phyloP scores from a whole-genome alignment of 441 rosid genomes.

The Breynia disticha region DNA sequence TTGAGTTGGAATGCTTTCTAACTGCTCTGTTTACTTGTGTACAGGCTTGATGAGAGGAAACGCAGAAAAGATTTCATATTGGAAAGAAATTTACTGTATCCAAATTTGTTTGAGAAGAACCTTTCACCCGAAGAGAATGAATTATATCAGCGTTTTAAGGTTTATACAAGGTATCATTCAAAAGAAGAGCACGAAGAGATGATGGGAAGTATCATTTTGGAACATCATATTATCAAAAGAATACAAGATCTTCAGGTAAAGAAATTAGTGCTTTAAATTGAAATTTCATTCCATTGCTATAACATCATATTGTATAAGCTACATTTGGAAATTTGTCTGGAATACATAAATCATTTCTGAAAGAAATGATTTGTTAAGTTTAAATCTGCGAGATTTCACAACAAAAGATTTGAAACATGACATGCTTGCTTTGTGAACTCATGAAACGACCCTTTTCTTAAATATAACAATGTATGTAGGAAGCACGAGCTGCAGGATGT shows the following conservation, averaged over 20 bases:
- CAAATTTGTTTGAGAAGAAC: slow-evolving; percentile 58
- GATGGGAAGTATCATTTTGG: slow-evolving; percentile 56
- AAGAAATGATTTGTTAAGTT: neutral
- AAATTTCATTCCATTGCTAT: neutral
- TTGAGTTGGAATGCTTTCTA: neutral
- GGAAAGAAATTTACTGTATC: slow-evolving; percentile 73
- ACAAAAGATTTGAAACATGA: neutral
- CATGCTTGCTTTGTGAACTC: neutral
- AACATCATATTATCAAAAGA: slow-evolving; percentile 57
- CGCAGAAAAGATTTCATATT: slow-evolving; percentile 76
- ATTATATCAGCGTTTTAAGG: slow-evolving; percentile 58
- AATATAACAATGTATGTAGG: slow-evolving; percentile 32
- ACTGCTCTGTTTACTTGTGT: slow-evolving; percentile 16
- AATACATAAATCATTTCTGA: neutral
- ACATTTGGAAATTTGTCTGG: neutral
- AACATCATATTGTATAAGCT: neutral
- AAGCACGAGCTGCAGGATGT: slow-evolving; percentile 80
- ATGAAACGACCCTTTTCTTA: no score
- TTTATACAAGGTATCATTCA: slow-evolving; percentile 74
- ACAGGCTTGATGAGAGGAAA: slow-evolving; percentile 95
- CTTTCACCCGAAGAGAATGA: slow-evolving; percentile 66
- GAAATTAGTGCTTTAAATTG: slow-evolving; percentile 2
- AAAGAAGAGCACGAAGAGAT: slow-evolving; percentile 83
- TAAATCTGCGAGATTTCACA: no score
- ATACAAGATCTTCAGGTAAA: slow-evolving; percentile 86